These are phyloP conservation scores for Blastomyces silverae DNA, from an alignment of 2,329 filamentous ascomycete genomes.

Conservation along the genomic window DNA sequence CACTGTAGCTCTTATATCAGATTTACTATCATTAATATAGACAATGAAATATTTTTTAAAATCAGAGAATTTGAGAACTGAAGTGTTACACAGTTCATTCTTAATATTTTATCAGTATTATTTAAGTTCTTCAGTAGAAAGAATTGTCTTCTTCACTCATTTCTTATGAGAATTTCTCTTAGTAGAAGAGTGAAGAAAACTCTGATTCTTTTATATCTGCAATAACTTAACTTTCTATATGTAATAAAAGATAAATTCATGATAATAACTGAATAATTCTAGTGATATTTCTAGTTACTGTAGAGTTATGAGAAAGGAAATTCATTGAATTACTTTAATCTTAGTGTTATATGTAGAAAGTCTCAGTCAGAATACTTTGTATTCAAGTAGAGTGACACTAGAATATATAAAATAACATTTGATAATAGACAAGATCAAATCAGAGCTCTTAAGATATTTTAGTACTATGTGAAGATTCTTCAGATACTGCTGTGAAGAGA, in stretches of 20 bases:
- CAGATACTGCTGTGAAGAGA: background rate
- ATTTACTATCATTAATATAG: background rate
- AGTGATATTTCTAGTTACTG: background rate
- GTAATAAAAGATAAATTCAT: background rate
- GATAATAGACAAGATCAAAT: background rate
- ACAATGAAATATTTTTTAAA: background rate
- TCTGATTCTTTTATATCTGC: background rate
- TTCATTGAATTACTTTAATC: background rate
- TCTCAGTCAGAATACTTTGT: background rate
- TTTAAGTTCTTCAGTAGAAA: background rate
- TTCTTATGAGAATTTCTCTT: background rate
- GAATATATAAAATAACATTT: slow-evolving; percentile 10
- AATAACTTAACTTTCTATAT: background rate
- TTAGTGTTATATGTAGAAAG: background rate
- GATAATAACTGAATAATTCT: background rate
- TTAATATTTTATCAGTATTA: background rate
- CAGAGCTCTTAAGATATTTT: background rate
- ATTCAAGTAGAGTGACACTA: background rate
- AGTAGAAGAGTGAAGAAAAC: background rate
- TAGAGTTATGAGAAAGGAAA: background rate
- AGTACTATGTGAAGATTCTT: background rate
- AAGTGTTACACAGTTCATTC: background rate
- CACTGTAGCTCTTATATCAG: background rate
- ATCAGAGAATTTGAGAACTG: background rate
- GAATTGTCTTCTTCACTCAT: background rate